These are phyloP conservation scores for Pontederia paniculata DNA, from an alignment of 176 grass and related monocot genomes.

Conservation along the genomic window DNA sequence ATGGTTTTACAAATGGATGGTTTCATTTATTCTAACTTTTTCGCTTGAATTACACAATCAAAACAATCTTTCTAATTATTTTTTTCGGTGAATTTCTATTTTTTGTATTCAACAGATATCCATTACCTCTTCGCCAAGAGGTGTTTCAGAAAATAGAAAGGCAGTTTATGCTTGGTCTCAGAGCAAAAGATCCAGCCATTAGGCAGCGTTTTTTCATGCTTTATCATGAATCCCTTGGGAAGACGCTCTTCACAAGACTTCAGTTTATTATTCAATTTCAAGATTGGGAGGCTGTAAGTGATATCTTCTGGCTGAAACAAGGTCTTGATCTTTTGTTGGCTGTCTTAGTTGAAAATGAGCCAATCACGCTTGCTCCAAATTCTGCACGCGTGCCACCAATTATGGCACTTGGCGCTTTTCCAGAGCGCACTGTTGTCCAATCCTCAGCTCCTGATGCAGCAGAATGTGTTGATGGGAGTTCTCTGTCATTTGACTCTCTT, in stretches of 20 bases:
- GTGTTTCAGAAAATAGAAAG: slow-evolving; percentile 91
- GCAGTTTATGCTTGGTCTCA: slow-evolving; percentile 82
- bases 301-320: slow-evolving; percentile 96
- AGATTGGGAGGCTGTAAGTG: slow-evolving; percentile 95
- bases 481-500: slow-evolving; percentile 80
- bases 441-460: slow-evolving; percentile 35
- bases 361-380: slow-evolving; percentile 80
- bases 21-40: not conserved
- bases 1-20: not conserved
- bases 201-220: slow-evolving; percentile 83
- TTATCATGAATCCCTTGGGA: slow-evolving; percentile 69
- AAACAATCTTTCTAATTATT: too few species aligned
- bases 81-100: too few species aligned
- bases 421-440: slow-evolving; percentile 50
- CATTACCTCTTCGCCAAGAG: slow-evolving; percentile 55
- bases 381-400: slow-evolving; percentile 83
- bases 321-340: slow-evolving; percentile 96
- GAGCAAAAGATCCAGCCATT: slow-evolving; percentile 86
- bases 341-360: slow-evolving; percentile 85
- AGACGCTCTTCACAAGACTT: slow-evolving; percentile 72
- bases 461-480: slow-evolving; percentile 50
- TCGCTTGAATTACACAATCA: slow-evolving; percentile 20
- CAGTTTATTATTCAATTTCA: slow-evolving; percentile 96
- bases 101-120: slow-evolving; percentile 53
- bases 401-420: slow-evolving; percentile 44